Conservation (phyloP, 306 rosid species). For the Argentina anserina region DNA sequence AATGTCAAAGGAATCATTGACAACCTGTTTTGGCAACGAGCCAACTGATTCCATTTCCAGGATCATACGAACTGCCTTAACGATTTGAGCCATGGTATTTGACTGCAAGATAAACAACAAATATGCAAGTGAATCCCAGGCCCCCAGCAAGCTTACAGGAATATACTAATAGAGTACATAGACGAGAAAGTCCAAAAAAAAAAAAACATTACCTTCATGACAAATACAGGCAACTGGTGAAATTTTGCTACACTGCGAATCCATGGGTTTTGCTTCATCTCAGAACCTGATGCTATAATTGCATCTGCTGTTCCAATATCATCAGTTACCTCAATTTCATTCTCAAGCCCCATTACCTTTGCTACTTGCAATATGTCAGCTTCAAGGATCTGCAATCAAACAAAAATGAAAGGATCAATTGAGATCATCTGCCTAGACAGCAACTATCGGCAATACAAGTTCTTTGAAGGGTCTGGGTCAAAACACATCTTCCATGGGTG, state of each 20-base stretch:
- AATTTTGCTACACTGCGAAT: constrained; percentile 84
- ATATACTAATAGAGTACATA: background rate
- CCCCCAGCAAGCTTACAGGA: background rate
- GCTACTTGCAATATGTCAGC: constrained; percentile 91
- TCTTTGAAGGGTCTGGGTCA: constrained; percentile 7
- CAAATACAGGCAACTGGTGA: constrained; percentile 85
- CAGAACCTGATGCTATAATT: constrained; percentile 69
- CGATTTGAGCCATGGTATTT: constrained; percentile 94
- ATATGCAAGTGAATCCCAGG: constrained; percentile 8
- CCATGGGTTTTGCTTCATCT: constrained; percentile 83
- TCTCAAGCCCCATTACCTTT: constrained; percentile 83
- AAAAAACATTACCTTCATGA: constrained; percentile 62
- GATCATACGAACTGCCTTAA: constrained; percentile 90
- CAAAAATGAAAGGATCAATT: constrained; percentile 2
- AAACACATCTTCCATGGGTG: background rate
- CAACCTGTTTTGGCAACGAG: constrained; percentile 40
- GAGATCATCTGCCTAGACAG: constrained; percentile 2
- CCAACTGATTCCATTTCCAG: constrained; percentile 65
- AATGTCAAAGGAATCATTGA: constrained; percentile 48
- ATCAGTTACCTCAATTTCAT: constrained; percentile 66
- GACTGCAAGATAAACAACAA: constrained; percentile 53
- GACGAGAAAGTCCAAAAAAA: background rate
- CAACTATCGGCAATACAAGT: constrained; percentile 11
- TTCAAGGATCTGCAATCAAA: constrained; percentile 64
- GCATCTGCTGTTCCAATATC: constrained; percentile 88